Base-by-base conservation (phyloP, 2,329 filamentous ascomycete species). In the Microcyclospora pomicola region DNA sequence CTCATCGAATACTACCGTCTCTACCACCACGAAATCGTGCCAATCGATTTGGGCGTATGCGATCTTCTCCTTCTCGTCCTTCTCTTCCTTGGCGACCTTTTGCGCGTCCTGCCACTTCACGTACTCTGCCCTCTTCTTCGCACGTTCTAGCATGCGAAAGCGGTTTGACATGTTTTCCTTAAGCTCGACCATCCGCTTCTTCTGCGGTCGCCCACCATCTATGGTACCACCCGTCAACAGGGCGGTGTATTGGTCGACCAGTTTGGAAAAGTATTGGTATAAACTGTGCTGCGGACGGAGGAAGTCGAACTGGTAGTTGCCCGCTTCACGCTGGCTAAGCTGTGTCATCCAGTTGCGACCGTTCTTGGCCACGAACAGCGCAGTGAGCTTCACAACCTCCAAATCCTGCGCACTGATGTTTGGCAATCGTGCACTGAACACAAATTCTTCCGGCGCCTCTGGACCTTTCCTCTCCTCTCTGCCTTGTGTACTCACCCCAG, bases 301-400 rank as follows among this genome's bases (percentile, higher is more conserved):
- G 56, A 98, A 98, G 61, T 95, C 86, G 59, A 96, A 98, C 58
- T 98, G 88, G 49, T 79, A 86, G 61, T 95, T 96, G 54, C 81
- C 75, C 13, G 82, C 73, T 65, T 98, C 88, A 48, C 84, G 77
- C 63, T 94, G 88, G 15, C 82, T 84, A 45, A 98, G 67, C 38
- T 80, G 75, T 15, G 86, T 95, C 74, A 94, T 84, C 64, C 91
- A 98, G 43, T 81, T 78, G 43, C 87, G 79, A 11, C 91, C 91
- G 53, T 93, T 88, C 62, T 88, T 87, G 37, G 91, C 91, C 35
- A 88, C 85, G 61, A 91, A 95, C 16, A 93, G 68, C 14, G 91
- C 91, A 28, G 88, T 94, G 54, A 94, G 63, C 45, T 71, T 73
- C 41, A 78, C 65, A 15, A 79, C 69, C 37, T 78, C 76, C 43